Conservation (phyloP, 306 rosid genomes). For the Sesbania bispinosa region DNA sequence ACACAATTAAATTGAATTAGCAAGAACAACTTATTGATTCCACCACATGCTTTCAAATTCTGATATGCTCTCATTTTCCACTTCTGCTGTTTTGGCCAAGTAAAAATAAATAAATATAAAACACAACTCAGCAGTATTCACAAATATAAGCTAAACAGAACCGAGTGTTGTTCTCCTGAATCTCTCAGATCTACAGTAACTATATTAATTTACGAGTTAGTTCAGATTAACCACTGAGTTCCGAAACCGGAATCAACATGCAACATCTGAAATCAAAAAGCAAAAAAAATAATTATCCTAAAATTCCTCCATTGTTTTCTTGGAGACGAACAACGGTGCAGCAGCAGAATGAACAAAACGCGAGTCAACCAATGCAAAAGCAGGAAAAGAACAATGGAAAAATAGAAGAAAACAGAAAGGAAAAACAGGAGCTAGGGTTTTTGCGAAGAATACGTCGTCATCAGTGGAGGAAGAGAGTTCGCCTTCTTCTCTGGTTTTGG, state of each 20-base stretch:
- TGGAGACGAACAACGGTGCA: background rate
- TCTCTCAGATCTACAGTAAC: conserved; percentile 20
- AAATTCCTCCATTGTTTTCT: background rate
- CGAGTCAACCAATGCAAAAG: background rate
- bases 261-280: no score
- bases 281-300: no score
- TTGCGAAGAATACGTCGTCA: conserved; percentile 36
- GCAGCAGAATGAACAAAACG: background rate
- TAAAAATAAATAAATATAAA: background rate
- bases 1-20: background rate
- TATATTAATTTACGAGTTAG: background rate
- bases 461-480: conserved; percentile 66
- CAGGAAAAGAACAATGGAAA: background rate
- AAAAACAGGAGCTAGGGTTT: conserved; percentile 25
- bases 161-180: background rate
- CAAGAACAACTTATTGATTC: background rate
- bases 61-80: background rate
- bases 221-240: background rate
- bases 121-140: background rate
- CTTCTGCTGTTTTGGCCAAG: background rate
- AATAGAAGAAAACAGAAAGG: background rate
- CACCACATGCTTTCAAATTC: background rate
- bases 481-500: conserved; percentile 83
- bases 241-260: background rate
- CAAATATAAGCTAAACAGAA: background rate